Percentiles rank a stretch among this genome's conserved stretches.
These are phyloP conservation scores for Candida gorgasii DNA, from an alignment of 805 yeast genomes.

Conservation along the genomic window DNA sequence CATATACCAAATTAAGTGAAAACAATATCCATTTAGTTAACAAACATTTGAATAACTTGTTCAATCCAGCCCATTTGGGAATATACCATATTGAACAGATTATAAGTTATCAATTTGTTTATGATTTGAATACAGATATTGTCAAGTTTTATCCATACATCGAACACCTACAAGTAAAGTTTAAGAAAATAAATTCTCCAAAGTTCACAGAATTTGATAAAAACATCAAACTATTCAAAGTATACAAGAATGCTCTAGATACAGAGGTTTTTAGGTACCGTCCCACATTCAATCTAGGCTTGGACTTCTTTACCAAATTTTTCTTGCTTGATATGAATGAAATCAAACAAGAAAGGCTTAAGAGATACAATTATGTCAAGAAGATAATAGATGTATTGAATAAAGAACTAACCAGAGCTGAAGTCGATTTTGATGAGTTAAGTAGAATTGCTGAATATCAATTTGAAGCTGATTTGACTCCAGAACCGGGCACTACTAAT, in stretches of 20 bases:
- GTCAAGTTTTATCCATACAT: conserved; percentile 1
- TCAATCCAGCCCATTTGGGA: conserved; percentile 11
- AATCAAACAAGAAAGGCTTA: conserved; percentile 1
- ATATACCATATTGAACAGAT: conserved; percentile 5
- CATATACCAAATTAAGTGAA: conserved; percentile 3
- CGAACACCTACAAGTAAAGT: background rate
- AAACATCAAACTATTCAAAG: conserved; percentile 1
- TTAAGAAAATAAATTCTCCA: background rate
- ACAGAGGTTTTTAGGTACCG: conserved; percentile 5
- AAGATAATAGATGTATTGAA: background rate
- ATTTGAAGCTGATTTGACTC: background rate
- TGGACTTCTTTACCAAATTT: conserved; percentile 4
- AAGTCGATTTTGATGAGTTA: conserved; percentile 8
- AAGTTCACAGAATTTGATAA: conserved; percentile 7
- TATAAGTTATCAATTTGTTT: conserved; percentile 10
- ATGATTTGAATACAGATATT: conserved; percentile 12
- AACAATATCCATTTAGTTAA: conserved; percentile 14
- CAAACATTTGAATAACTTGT: conserved; percentile 9
- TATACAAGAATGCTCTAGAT: conserved; percentile 3
- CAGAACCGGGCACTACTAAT: background rate
- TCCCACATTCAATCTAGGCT: background rate
- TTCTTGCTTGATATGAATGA: conserved; percentile 7
- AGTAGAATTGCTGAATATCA: conserved; percentile 7
- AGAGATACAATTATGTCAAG: conserved; percentile 8
- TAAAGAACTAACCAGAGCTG: conserved; percentile 5